These are phyloP conservation scores for Xylariaceae sp. DNA, from an alignment of 2,329 filamentous ascomycete genomes.

Conservation along the genomic window DNA sequence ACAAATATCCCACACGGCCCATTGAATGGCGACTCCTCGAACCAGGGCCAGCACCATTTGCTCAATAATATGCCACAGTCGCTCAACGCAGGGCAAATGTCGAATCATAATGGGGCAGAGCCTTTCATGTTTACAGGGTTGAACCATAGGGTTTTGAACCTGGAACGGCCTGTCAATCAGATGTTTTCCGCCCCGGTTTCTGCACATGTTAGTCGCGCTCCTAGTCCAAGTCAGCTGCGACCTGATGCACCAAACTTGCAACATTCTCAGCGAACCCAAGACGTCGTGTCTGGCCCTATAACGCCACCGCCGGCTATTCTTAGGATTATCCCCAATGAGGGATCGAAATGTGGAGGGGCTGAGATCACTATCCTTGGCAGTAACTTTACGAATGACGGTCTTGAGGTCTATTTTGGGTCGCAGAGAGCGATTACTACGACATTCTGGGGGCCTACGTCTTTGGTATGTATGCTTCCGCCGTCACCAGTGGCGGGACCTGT, in stretches of 20 bases:
- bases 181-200: slow-evolving; percentile 71
- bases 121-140: slow-evolving; percentile 52
- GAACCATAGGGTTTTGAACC: slow-evolving; percentile 57
- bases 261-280: slow-evolving; percentile 40
- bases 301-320: slow-evolving; percentile 62
- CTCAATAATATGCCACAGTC: slow-evolving; percentile 29
- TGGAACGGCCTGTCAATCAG: slow-evolving; percentile 61
- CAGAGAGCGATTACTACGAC: slow-evolving; percentile 65
- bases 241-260: slow-evolving; percentile 43
- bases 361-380: slow-evolving; percentile 83
- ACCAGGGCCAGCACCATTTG: slow-evolving; percentile 27
- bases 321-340: slow-evolving; percentile 78
- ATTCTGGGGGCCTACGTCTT: slow-evolving; percentile 74
- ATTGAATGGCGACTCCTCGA: slow-evolving; percentile 35
- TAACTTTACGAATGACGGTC: slow-evolving; percentile 67
- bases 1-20: slow-evolving; percentile 44
- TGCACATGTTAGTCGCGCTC: slow-evolving; percentile 70
- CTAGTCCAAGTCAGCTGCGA: slow-evolving; percentile 60
- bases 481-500: slow-evolving; percentile 64
- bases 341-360: slow-evolving; percentile 76
- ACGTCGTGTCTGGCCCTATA: slow-evolving; percentile 47
- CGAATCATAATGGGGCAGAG: slow-evolving; percentile 51
- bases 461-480: slow-evolving; percentile 75
- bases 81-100: slow-evolving; percentile 60
- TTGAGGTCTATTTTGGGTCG: slow-evolving; percentile 81